Base-by-base conservation (phyloP, 1,139 yeast genomes). In the Scheffersomyces insectosa region DNA sequence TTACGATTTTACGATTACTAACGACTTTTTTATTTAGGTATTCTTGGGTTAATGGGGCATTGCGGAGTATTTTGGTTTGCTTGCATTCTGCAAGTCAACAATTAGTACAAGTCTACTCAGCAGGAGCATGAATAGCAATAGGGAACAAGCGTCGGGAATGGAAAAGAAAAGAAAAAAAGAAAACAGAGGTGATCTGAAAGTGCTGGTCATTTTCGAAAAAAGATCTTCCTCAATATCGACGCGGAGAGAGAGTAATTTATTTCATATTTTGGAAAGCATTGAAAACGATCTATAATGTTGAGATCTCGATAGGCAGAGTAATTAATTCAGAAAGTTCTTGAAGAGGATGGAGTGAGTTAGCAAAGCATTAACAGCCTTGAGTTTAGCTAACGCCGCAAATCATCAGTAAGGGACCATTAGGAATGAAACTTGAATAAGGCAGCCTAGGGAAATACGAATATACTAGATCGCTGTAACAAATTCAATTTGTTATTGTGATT, bases 1-100 rank as follows among this genome's bases (percentile, higher is more conserved):
- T 53, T 47, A 47, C 47, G 51, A 50, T 14, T 31, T 31, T 31
- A 31, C 23, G 34, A 31, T 31, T 31, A 31, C 34, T 31, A 31
- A 31, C 34, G 34, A 31, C 34, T 31, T 14, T 31, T 20, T 31
- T 31, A 30, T 31, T 31, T 31, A 31, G 34, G 34, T 31, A 12
- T 31, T 31, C 34, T 31, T 31, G 34, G 34, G 25, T 20, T 20
- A 20, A 20, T 20, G 25, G 25, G 20, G 3, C 6, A 20, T 20
- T 20, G 25, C 25, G 6, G 16, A 20, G 25, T 20, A 7, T 20
- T 20, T 20, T 20, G 25, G 25, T 20, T 20, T 5, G 25, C 25
- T 20, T 20, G 25, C 25, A 8, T 20, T 20, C 25, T 20, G 25
- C 25, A 20, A 20, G 25, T 20, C 25, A 8, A 20, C 25, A 20